Percentiles rank a stretch among this genome's conserved stretches.
Evolutionary conservation across 1,284 basidiomycete species (phyloP).

Genomic region (Sanghuangporus sanghuang): DNA sequence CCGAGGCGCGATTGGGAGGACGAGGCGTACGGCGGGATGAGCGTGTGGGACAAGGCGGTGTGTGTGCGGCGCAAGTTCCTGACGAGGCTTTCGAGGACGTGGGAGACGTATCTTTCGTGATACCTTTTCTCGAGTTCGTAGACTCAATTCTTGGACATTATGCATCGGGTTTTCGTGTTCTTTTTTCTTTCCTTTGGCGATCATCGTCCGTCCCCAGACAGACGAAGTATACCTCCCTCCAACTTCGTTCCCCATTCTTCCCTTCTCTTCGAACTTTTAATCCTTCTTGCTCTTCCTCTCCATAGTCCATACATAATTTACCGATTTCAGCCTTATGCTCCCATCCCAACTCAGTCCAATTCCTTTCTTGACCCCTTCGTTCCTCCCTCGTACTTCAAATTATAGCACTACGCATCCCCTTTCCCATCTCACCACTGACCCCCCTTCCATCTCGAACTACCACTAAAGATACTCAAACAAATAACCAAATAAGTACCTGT

Average conservation of each 20-base stretch:
- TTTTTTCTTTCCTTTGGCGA: no score
- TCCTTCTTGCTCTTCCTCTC: not conserved
- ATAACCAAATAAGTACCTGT: not conserved
- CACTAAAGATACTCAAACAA: not conserved
- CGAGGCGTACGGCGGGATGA: constrained; percentile 15
- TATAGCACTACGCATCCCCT: not conserved
- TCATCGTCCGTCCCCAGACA: no score
- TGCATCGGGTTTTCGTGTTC: no score
- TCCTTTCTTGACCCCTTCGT: not conserved
- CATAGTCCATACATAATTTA: not conserved
- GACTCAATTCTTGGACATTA: no score
- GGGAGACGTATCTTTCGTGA: not conserved
- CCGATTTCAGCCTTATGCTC: not conserved
- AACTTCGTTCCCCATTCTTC: not conserved
- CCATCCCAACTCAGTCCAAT: not conserved
- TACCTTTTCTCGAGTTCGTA: not conserved
- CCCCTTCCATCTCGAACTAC: not conserved
- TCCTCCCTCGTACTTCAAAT: not conserved
- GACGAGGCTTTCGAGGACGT: constrained; percentile 11
- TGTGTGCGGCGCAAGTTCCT: constrained; percentile 17
- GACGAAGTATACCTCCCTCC: not conserved
- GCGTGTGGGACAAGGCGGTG: constrained; percentile 19
- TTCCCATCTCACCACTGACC: no score
- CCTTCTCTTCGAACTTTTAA: not conserved
- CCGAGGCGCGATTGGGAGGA: constrained; percentile 16